Percentiles rank a stretch among this genome's conserved stretches.
These are phyloP conservation scores for Venturia aucupariae DNA, from an alignment of 2,329 filamentous ascomycete genomes.

Conservation along the genomic window DNA sequence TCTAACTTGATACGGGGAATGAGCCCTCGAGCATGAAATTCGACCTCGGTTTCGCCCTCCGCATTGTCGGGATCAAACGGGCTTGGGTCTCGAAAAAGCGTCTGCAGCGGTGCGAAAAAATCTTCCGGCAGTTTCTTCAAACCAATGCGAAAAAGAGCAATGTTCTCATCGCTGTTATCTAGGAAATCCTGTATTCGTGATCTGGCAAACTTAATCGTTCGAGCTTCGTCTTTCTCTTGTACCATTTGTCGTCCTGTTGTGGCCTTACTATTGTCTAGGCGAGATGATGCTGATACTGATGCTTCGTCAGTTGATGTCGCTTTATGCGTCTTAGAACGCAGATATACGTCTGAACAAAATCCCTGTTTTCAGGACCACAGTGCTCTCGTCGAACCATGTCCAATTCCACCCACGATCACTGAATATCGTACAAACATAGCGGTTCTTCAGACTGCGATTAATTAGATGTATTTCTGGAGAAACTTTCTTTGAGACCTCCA, in stretches of 20 bases:
- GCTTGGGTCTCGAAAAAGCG: slow-evolving; percentile 32
- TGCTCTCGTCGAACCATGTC: too few relatives aligned
- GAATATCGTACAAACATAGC: too few relatives aligned
- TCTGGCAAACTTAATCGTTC: not conserved
- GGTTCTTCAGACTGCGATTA: not conserved
- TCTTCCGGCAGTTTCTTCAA: slow-evolving; percentile 41
- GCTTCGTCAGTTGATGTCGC: too few relatives aligned
- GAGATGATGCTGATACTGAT: too few relatives aligned
- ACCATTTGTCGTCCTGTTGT: not conserved
- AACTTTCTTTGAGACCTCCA: not conserved
- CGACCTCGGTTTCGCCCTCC: not conserved
- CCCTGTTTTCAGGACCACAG: too few relatives aligned
- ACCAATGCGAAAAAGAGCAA: not conserved
- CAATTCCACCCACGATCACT: too few relatives aligned
- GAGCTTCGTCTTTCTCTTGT: not conserved
- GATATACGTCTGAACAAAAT: too few relatives aligned
- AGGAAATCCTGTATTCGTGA: not conserved
- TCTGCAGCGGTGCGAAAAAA: slow-evolving; percentile 46
- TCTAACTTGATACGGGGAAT: slow-evolving; percentile 54
- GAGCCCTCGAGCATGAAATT: slow-evolving; percentile 49
- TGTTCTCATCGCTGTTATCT: not conserved
- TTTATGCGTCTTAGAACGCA: too few relatives aligned
- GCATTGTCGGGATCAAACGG: slow-evolving; percentile 25
- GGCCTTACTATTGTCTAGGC: not conserved
- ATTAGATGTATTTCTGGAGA: not conserved